Evolutionary conservation across 805 yeast genomes (phyloP).

Genomic region (Priceomyces castillae): DNA sequence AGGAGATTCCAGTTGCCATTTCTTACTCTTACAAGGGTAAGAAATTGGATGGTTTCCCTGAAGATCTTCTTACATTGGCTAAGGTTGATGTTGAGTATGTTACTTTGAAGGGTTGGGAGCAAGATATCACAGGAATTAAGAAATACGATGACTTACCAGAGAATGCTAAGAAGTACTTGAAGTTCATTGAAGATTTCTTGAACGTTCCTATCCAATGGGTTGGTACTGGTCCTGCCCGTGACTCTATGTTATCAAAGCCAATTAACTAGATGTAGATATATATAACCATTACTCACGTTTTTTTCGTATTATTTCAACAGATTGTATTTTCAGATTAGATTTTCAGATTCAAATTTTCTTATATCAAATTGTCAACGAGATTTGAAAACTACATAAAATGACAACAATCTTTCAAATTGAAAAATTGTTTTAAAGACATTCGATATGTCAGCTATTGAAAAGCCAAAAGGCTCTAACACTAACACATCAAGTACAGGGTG

Average conservation of each 20-base stretch:
- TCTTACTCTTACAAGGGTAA: conserved; percentile 80
- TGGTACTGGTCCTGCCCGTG: conserved; percentile 98
- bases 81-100: conserved; percentile 90
- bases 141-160: conserved; percentile 78
- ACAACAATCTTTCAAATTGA: too few relatives aligned
- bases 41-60: conserved; percentile 80
- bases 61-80: conserved; percentile 76
- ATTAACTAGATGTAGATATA: conserved; percentile 7
- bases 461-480: neutral
- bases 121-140: conserved; percentile 71
- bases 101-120: conserved; percentile 92
- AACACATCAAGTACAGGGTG: neutral
- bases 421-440: neutral
- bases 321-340: neutral
- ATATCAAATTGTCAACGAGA: neutral
- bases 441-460: neutral
- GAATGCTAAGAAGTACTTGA: conserved; percentile 81
- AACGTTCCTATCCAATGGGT: conserved; percentile 92
- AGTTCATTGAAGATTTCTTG: conserved; percentile 80
- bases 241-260: conserved; percentile 73
- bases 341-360: neutral
- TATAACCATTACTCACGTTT: neutral
- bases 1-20: conserved; percentile 85
- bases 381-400: neutral
- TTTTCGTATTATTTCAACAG: too few relatives aligned